Conservation (phyloP, 805 yeast species). For the Wickerhamomyces alni region DNA sequence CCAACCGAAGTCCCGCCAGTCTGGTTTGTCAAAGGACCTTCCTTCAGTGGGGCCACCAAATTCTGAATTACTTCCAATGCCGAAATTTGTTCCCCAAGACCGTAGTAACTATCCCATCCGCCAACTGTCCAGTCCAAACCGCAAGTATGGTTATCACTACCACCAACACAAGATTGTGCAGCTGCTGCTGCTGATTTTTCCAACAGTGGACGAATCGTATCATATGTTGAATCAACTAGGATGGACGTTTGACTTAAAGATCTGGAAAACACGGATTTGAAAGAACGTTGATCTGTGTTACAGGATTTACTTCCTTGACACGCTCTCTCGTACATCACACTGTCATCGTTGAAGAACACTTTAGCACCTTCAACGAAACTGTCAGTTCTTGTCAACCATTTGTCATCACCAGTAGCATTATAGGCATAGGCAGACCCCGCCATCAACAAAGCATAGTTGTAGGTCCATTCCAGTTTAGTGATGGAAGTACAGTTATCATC, state of each 20-base stretch:
- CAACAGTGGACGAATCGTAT: constrained; percentile 35
- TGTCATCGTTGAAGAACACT: constrained; percentile 39
- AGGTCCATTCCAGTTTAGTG: constrained; percentile 54
- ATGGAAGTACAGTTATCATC: constrained; percentile 40
- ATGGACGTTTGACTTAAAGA: constrained; percentile 52
- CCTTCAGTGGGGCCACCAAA: constrained; percentile 34
- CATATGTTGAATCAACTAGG: constrained; percentile 44
- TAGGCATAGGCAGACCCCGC: constrained; percentile 68
- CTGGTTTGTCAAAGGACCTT: constrained; percentile 45
- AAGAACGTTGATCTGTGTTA: constrained; percentile 73
- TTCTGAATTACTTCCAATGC: constrained; percentile 59
- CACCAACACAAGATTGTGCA: constrained; percentile 70
- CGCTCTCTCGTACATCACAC: constrained; percentile 54
- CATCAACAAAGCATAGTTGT: constrained; percentile 63
- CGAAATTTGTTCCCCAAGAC: constrained; percentile 73
- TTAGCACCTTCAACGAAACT: constrained; percentile 39
- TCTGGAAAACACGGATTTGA: constrained; percentile 62
- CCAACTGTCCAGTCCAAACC: constrained; percentile 57
- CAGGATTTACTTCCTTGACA: constrained; percentile 51
- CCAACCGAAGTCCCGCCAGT: constrained; percentile 50
- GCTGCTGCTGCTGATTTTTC: constrained; percentile 58
- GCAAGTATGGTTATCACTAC: constrained; percentile 70
- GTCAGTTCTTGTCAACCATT: constrained; percentile 46
- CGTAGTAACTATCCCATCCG: constrained; percentile 62
- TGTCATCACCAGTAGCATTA: constrained; percentile 46